Evolutionary conservation across 1,284 basidiomycete genomes (phyloP).

Genomic region (Coniferiporia sulphurascens): DNA sequence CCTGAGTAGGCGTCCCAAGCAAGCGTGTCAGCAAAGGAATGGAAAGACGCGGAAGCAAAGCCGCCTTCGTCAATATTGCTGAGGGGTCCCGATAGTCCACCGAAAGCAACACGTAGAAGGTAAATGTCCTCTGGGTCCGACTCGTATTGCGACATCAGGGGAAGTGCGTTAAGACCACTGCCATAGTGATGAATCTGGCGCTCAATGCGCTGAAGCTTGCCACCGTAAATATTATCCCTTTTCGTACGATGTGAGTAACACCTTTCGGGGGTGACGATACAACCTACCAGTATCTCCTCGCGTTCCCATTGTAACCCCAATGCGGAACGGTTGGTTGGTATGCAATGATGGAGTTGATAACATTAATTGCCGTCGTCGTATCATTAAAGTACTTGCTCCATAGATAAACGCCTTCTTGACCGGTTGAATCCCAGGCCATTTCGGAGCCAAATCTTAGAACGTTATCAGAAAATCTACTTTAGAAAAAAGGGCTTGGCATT

Average conservation of each 20-base stretch:
- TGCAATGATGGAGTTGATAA: constrained; percentile 52
- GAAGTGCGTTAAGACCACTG: constrained; percentile 52
- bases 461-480: background rate
- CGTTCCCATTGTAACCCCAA: constrained; percentile 61
- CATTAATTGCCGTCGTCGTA: constrained; percentile 44
- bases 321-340: constrained; percentile 54
- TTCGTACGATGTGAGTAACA: background rate
- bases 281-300: constrained; percentile 49
- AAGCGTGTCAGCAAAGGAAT: constrained; percentile 52
- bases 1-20: constrained; percentile 57
- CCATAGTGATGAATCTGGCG: constrained; percentile 59
- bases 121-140: constrained; percentile 44
- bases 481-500: constrained; percentile 22
- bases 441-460: constrained; percentile 47
- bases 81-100: constrained; percentile 47
- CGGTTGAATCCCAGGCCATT: constrained; percentile 61
- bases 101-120: constrained; percentile 50
- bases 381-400: constrained; percentile 56
- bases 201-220: constrained; percentile 52
- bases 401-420: constrained; percentile 52
- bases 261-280: background rate
- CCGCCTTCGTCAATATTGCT: constrained; percentile 54
- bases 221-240: constrained; percentile 56
- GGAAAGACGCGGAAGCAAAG: constrained; percentile 55
- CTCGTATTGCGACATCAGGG: constrained; percentile 47